Conservation (phyloP, 495 filamentous ascomycete species). For the Pyronema domesticum region DNA sequence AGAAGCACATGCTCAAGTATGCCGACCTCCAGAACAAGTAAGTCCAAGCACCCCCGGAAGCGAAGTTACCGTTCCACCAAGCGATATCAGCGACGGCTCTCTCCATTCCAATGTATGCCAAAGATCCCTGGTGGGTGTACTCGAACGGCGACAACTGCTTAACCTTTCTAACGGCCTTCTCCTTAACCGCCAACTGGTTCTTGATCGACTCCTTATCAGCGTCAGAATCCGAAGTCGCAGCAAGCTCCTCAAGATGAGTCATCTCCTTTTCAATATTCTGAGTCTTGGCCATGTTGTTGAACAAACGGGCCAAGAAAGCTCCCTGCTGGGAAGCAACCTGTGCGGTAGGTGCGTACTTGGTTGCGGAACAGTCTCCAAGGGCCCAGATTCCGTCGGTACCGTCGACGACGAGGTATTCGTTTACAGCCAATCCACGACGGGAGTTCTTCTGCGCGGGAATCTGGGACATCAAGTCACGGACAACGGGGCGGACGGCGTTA, state of each 20-base stretch:
- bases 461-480: conserved; percentile 78
- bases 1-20: conserved; percentile 99
- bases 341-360: conserved; percentile 93
- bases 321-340: conserved; percentile 95
- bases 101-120: conserved; percentile 97
- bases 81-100: conserved; percentile 94
- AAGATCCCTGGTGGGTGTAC: conserved; percentile 88
- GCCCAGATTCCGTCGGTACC: conserved; percentile 94
- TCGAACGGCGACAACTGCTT: conserved; percentile 94
- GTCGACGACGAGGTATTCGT: conserved; percentile 97
- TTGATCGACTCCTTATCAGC: conserved; percentile 35
- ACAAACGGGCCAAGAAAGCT: conserved; percentile 80
- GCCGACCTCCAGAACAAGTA: conserved; percentile 90
- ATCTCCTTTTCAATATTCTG: conserved; percentile 61
- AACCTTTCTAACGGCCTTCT: conserved; percentile 69
- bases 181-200: conserved; percentile 62
- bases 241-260: conserved; percentile 39
- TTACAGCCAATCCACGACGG: conserved; percentile 82
- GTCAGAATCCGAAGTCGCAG: conserved; percentile 32
- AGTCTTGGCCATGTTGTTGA: conserved; percentile 95
- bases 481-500: conserved; percentile 74
- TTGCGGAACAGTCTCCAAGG: conserved; percentile 67
- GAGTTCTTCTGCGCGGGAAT: conserved; percentile 92
- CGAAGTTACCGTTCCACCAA: conserved; percentile 80
- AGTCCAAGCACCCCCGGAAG: conserved; percentile 24